These are phyloP conservation scores for Myriangium duriaei DNA, from an alignment of 2,329 filamentous ascomycete species.

Conservation along the genomic window DNA sequence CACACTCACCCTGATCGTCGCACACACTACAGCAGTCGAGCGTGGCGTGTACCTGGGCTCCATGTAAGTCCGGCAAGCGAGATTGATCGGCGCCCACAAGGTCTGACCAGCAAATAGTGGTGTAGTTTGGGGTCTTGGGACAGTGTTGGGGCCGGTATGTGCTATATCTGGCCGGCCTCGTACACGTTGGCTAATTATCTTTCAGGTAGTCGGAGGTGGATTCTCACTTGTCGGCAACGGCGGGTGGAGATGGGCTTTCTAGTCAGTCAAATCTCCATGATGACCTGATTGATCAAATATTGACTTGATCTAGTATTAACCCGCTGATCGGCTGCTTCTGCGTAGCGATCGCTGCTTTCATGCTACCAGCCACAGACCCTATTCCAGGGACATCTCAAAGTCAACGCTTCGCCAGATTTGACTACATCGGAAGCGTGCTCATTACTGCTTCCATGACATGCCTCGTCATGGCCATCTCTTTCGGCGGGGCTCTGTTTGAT, in stretches of 20 bases:
- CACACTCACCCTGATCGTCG: slow-evolving; percentile 12
- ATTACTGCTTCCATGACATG: slow-evolving; percentile 30
- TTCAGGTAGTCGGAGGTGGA: slow-evolving; percentile 23
- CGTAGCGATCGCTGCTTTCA: slow-evolving; percentile 33
- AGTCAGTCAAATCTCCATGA: too few relatives aligned
- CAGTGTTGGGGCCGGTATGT: slow-evolving; percentile 20
- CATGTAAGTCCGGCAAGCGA: slow-evolving; percentile 4
- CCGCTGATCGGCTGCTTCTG: slow-evolving; percentile 34
- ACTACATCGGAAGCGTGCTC: slow-evolving; percentile 35
- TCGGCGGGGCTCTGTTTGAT: slow-evolving; percentile 37
- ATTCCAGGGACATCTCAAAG: slow-evolving; percentile 1
- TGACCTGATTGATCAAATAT: too few relatives aligned
- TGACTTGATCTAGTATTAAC: too few relatives aligned
- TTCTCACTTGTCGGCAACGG: slow-evolving; percentile 18
- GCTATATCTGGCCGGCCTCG: too few relatives aligned
- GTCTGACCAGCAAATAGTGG: slow-evolving; percentile 14
- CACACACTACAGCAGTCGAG: slow-evolving; percentile 12
- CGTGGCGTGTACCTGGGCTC: slow-evolving; percentile 12
- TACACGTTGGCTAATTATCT: too few relatives aligned
- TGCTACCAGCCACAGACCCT: slow-evolving; percentile 25
- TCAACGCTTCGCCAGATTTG: slow-evolving; percentile 23
- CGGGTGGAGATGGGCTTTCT: slow-evolving; percentile 33
- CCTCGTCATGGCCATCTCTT: slow-evolving; percentile 38
- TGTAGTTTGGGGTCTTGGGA: slow-evolving; percentile 17
- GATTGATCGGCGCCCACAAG: too few relatives aligned